These are phyloP conservation scores for Verbascum thapsus DNA, from an alignment of 257 asterid genomes.

Conservation along the genomic window DNA sequence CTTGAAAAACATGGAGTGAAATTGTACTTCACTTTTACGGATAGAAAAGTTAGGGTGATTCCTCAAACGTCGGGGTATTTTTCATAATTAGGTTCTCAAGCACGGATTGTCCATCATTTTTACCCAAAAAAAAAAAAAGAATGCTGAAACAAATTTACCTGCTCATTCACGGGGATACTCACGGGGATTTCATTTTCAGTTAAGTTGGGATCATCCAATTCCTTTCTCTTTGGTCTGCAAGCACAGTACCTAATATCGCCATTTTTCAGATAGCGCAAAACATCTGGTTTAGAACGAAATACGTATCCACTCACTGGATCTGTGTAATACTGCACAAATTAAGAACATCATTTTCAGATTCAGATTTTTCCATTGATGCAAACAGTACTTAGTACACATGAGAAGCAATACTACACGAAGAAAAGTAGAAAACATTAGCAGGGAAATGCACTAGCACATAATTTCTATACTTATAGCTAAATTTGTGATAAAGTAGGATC, in stretches of 20 bases:
- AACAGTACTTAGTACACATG: slow-evolving; percentile 1
- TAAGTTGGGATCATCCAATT: slow-evolving; percentile 19
- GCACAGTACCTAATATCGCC: slow-evolving; percentile 52
- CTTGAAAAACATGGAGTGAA: too few species aligned
- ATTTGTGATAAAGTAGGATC: background rate
- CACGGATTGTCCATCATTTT: too few species aligned
- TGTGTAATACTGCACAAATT: slow-evolving; percentile 50
- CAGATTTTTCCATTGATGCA: background rate
- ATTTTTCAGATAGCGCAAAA: slow-evolving; percentile 54
- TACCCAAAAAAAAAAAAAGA: background rate
- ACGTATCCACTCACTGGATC: slow-evolving; percentile 64
- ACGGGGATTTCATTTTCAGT: slow-evolving; percentile 30
- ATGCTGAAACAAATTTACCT: slow-evolving; percentile 16
- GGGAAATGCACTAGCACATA: background rate
- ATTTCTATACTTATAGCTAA: background rate
- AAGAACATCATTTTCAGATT: slow-evolving; percentile 24
- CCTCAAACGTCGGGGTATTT: too few species aligned
- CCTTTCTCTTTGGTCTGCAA: slow-evolving; percentile 48
- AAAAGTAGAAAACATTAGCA: background rate
- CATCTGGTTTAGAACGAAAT: slow-evolving; percentile 69
- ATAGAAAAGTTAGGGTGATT: too few species aligned
- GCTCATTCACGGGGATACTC: slow-evolving; percentile 59
- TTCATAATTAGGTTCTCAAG: too few species aligned
- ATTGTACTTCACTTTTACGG: too few species aligned
- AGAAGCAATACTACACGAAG: background rate